A percentile compares a stretch with the other conserved stretches of the same genome.
Conservation (phyloP, 164 flowering plant species). For the Paratinospora sagittata region DNA sequence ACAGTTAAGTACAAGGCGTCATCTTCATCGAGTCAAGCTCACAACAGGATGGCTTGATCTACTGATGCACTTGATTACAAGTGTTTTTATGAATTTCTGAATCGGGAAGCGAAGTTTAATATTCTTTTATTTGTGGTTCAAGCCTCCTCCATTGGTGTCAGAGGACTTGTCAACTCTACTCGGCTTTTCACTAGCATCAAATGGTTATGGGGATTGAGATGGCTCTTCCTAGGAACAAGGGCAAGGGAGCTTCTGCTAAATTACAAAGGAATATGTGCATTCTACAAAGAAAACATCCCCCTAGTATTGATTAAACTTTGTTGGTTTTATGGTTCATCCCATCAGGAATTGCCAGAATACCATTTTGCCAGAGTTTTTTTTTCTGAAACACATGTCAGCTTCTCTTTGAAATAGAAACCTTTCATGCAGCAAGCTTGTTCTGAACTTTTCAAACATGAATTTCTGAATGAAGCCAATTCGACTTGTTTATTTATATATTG, state of each 20-base stretch:
- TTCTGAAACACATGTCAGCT: background rate
- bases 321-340: conserved; percentile 9
- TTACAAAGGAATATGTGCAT: conserved; percentile 9
- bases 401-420: conserved; percentile 5
- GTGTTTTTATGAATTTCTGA: conserved; percentile 6
- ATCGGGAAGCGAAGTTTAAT: conserved; percentile 4
- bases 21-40: conserved; percentile 33
- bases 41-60: conserved; percentile 32
- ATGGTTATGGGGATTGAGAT: background rate
- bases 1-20: conserved; percentile 25
- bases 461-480: background rate
- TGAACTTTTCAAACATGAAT: background rate
- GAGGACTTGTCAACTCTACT: conserved; percentile 3
- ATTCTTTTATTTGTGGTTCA: conserved; percentile 31
- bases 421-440: background rate
- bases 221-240: background rate
- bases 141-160: conserved; percentile 1
- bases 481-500: background rate
- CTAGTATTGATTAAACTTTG: conserved; percentile 1
- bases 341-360: conserved; percentile 14
- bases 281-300: background rate
- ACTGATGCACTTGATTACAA: conserved; percentile 2
- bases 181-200: conserved; percentile 4
- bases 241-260: background rate
- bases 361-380: background rate